Percentiles rank a stretch among this genome's conserved stretches.
phyloP scores from a whole-genome alignment of 148 eudicot species.

The Vaccinium vitisidaea region DNA sequence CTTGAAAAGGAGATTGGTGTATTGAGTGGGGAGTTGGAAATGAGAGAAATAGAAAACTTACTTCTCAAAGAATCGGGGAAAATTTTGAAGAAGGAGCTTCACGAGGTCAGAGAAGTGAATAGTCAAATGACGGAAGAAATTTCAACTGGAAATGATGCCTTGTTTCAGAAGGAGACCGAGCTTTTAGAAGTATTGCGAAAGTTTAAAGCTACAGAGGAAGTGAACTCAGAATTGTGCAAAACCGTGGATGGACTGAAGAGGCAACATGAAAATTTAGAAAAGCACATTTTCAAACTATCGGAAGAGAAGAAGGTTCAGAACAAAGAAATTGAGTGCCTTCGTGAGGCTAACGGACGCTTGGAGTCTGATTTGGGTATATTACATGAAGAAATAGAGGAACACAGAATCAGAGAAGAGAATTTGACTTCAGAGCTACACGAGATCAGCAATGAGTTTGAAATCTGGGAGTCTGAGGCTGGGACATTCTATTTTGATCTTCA shows the following conservation, averaged over 20 bases:
- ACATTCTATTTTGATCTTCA: constrained; percentile 91
- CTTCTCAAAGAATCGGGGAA: constrained; percentile 40
- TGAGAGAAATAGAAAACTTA: constrained; percentile 58
- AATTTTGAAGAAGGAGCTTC: constrained; percentile 47
- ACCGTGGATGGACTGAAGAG: constrained; percentile 44
- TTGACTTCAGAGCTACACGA: constrained; percentile 68
- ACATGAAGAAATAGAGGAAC: constrained; percentile 64
- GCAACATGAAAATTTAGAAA: constrained; percentile 41
- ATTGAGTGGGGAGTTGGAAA: constrained; percentile 41
- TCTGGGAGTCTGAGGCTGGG: constrained; percentile 94
- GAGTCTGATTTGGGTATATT: constrained; percentile 53
- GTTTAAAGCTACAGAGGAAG: constrained; percentile 37
- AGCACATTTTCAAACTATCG: constrained; percentile 38
- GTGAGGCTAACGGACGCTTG: constrained; percentile 45
- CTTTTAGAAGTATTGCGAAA: constrained; percentile 39
- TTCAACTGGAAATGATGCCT: constrained; percentile 30
- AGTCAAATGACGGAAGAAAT: constrained; percentile 40
- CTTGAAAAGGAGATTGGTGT: constrained; percentile 47
- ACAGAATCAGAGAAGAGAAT: constrained; percentile 56
- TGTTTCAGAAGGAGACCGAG: constrained; percentile 43
- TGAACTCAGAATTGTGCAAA: constrained; percentile 44
- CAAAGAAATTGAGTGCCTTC: constrained; percentile 52
- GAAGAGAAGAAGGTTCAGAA: constrained; percentile 37
- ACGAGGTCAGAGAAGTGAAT: constrained; percentile 43
- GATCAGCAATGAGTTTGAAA: constrained; percentile 67